These are phyloP conservation scores for Sporothrix curviconia DNA, from an alignment of 2,329 filamentous ascomycete genomes.

Conservation along the genomic window DNA sequence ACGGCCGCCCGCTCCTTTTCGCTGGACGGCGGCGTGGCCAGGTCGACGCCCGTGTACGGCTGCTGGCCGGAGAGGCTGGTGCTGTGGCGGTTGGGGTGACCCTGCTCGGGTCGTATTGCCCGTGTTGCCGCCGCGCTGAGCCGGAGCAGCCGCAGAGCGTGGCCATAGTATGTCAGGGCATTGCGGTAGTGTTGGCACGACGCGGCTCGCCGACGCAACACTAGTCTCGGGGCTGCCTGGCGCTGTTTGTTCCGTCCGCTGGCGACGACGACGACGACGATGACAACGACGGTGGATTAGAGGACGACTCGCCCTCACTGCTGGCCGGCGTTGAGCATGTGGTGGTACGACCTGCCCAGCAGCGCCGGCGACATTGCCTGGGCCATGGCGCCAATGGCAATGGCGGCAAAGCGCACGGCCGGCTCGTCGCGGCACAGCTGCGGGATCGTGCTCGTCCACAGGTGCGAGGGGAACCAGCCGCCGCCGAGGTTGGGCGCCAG, in stretches of 20 bases:
- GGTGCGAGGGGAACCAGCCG: conserved; percentile 27
- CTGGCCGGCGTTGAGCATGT: background rate
- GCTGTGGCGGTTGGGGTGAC: background rate
- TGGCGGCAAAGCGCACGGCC: conserved; percentile 31
- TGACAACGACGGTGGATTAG: too few relatives aligned
- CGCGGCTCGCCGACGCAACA: background rate
- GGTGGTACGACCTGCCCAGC: conserved; percentile 12
- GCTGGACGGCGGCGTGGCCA: conserved; percentile 17
- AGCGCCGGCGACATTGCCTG: conserved; percentile 16
- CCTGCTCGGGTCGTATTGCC: too few relatives aligned
- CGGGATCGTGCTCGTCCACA: conserved; percentile 33
- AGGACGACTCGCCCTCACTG: too few relatives aligned
- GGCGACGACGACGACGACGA: too few relatives aligned
- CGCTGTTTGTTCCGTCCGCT: background rate
- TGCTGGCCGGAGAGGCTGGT: conserved; percentile 15
- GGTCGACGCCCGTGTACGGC: background rate
- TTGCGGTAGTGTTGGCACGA: conserved; percentile 26
- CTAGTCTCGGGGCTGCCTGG: background rate
- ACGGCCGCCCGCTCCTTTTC: conserved; percentile 26
- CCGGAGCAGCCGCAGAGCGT: conserved; percentile 25
- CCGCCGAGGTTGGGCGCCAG: conserved; percentile 23
- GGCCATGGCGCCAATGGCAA: conserved; percentile 32
- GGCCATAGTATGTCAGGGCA: conserved; percentile 31
- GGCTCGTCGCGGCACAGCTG: conserved; percentile 28
- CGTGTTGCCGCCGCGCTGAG: conserved; percentile 1